Percentiles rank a stretch among this genome's conserved stretches.
Evolutionary conservation across 805 yeast genomes (phyloP).

Genomic region (Gaillardinia entomophila): DNA sequence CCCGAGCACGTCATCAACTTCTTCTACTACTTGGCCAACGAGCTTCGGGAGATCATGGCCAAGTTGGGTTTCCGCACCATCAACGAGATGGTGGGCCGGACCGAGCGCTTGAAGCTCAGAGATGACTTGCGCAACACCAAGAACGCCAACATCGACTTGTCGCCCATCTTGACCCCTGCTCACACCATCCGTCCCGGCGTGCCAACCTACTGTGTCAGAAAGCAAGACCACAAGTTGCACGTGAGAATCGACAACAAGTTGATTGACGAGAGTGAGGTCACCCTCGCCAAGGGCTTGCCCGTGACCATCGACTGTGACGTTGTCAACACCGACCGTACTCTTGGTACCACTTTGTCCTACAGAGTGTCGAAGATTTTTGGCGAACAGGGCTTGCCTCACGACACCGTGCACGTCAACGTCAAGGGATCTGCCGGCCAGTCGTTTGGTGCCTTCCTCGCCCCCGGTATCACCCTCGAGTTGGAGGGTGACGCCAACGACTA

Average conservation of each 20-base stretch:
- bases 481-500: conserved; percentile 98
- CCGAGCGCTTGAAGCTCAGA: conserved; percentile 82
- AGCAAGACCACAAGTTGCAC: conserved; percentile 91
- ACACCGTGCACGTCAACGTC: conserved; percentile 88
- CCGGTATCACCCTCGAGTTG: conserved; percentile 90
- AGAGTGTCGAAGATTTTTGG: conserved; percentile 92
- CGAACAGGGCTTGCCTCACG: conserved; percentile 89
- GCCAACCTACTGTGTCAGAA: conserved; percentile 84
- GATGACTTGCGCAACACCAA: conserved; percentile 83
- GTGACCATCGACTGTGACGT: conserved; percentile 91
- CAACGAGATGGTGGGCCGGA: conserved; percentile 97
- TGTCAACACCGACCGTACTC: conserved; percentile 92
- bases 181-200: conserved; percentile 96
- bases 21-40: conserved; percentile 91
- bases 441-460: conserved; percentile 94
- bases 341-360: conserved; percentile 93
- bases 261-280: conserved; percentile 91
- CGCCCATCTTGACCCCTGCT: conserved; percentile 95
- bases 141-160: conserved; percentile 84
- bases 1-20: conserved; percentile 98
- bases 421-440: conserved; percentile 97
- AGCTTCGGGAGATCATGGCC: conserved; percentile 90
- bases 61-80: conserved; percentile 90
- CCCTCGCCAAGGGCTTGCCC: conserved; percentile 94
- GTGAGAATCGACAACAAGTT: conserved; percentile 92